Percentiles rank a stretch among this genome's conserved stretches.
phyloP scores from a whole-genome alignment of 768 basidiomycete genomes.

The Cystofilobasidium ferigula region DNA sequence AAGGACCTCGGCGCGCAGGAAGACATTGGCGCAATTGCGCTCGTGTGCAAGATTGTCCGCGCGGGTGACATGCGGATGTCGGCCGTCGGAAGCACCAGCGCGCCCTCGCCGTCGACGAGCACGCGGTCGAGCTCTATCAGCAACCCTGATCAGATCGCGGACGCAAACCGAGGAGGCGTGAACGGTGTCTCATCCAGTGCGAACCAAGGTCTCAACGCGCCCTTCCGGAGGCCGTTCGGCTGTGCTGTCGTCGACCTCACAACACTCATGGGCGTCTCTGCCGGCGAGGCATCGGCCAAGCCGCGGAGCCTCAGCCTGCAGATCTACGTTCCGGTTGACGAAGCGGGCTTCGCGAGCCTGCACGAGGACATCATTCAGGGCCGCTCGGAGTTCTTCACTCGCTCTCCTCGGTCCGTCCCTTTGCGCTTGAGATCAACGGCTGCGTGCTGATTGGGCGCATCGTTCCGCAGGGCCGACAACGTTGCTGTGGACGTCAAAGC shows the following conservation, averaged over 20 bases:
- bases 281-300: constrained; percentile 52
- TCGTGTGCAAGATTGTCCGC: constrained; percentile 81
- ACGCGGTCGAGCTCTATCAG: background rate
- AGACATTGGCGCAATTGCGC: constrained; percentile 72
- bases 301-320: constrained; percentile 73
- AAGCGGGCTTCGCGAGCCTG: constrained; percentile 77
- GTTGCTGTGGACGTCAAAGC: constrained; percentile 73
- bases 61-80: constrained; percentile 71
- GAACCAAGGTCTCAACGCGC: background rate
- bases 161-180: background rate
- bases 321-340: constrained; percentile 71
- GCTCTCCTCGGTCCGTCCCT: constrained; percentile 55
- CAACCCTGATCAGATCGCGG: background rate
- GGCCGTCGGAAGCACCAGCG: background rate
- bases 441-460: background rate
- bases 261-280: constrained; percentile 54
- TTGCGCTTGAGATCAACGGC: background rate
- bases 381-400: constrained; percentile 68
- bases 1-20: constrained; percentile 73
- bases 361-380: constrained; percentile 87
- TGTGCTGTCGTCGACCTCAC: constrained; percentile 83
- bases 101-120: background rate
- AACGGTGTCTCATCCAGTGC: background rate
- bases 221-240: constrained; percentile 80
- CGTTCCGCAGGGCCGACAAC: constrained; percentile 58